Base-by-base conservation (phyloP, 2,329 filamentous ascomycete species). In the Pezicula radicicola region DNA sequence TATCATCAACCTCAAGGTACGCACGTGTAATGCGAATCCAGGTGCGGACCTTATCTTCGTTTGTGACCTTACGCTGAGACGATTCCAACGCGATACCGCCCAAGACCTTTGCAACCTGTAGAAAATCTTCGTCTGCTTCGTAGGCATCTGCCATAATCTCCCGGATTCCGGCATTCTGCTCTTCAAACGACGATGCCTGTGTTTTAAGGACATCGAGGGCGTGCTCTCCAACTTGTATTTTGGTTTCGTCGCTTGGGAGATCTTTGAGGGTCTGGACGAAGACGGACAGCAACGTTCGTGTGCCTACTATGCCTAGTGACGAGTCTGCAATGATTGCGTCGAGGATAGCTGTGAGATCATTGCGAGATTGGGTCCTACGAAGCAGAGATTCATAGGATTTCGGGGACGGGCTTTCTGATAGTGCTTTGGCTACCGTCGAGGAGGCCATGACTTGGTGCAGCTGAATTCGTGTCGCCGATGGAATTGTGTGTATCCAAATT, bases 11-110 rank as follows among this genome's bases (percentile, higher is more conserved):
- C 74, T 99, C 93, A 56, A 99, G 82, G 68, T 94, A 95, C 75
- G 95, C 88, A 56, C 94, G 84, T 66, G 95, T 91, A 66, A 99
- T 96, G 54, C 93, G 89, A 61, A 97, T 88, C 90, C 93, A 97
- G 50, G 94, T 83, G 50, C 79, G 78, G 8, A 91, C 90, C 71
- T 91, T 92, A 60, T 93, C 88, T 62, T 89, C 84, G 66, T 91
- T 86, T 27, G 85, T 84, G 35, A 97, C 85, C 51, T 88, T 85
- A 46, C 93, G 87, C 74, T 96, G 91, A 2, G 91, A 92, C 52
- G 83, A 88, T 67, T 99, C 93, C 44, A 97, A 84, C 33, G 91
- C 88, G 61, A 97, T 96, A 36, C 86, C 87, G 63, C 90, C 83
- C 6, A 99, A 80, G 9, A 82, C 78, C 66, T 85, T 85, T 27